phyloP scores from a whole-genome alignment of 257 asterid genomes.

The Marsdenia floribunda region DNA sequence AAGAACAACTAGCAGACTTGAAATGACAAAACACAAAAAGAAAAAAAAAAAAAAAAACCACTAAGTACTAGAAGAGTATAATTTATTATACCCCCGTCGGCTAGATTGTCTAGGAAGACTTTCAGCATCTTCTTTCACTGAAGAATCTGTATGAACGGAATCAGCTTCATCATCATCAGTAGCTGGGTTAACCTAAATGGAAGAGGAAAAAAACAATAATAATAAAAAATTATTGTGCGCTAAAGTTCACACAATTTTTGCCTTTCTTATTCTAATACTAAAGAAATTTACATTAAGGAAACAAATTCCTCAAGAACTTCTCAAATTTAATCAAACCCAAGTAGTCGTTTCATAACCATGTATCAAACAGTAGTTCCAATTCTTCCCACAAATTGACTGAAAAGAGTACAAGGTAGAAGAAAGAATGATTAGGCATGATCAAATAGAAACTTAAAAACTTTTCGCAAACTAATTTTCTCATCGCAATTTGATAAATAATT shows the following conservation, averaged over 20 bases:
- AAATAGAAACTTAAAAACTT: neutral
- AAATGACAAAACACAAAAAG: neutral
- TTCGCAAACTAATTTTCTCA: neutral
- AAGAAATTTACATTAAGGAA: neutral
- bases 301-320: neutral
- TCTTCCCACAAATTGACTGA: neutral
- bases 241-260: neutral
- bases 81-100: conserved; percentile 18
- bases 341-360: neutral
- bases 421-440: neutral
- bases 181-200: conserved; percentile 28
- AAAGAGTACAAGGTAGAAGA: neutral
- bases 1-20: neutral
- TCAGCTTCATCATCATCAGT: conserved; percentile 21
- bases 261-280: neutral
- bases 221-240: neutral
- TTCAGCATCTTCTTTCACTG: conserved; percentile 32
- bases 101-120: conserved; percentile 24
- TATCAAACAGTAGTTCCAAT: neutral
- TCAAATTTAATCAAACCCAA: neutral
- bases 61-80: neutral
- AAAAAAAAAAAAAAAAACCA: conserved; percentile 1
- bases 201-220: too few relatives aligned
- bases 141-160: conserved; percentile 20
- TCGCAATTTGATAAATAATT: neutral